phyloP scores from a whole-genome alignment of 495 filamentous ascomycete species.

The Penicillium argentinense region DNA sequence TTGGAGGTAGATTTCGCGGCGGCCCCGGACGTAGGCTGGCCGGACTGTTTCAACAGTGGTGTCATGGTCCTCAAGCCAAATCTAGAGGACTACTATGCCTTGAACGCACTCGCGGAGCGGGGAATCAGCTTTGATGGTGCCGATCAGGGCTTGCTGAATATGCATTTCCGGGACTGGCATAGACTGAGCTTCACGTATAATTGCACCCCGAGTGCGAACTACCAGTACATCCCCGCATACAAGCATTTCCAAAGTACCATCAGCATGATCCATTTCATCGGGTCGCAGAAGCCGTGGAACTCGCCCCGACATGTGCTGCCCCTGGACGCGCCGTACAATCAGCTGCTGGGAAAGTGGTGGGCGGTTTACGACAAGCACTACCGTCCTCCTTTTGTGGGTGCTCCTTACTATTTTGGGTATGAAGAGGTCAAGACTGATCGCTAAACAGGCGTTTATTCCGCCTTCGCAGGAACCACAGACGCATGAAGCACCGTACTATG shows the following conservation, averaged over 20 bases:
- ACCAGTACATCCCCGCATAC: constrained; percentile 95
- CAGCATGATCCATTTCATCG: constrained; percentile 91
- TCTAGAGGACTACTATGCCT: constrained; percentile 80
- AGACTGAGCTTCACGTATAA: constrained; percentile 95
- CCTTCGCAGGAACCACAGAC: neutral
- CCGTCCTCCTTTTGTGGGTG: constrained; percentile 38
- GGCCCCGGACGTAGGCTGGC: constrained; percentile 96
- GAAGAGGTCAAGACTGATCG: constrained; percentile 13
- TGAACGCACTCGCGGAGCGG: constrained; percentile 76
- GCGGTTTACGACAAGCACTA: constrained; percentile 87
- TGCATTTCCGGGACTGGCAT: constrained; percentile 87
- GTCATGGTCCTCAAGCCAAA: constrained; percentile 89
- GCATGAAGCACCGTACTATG: neutral
- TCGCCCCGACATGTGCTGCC: constrained; percentile 61
- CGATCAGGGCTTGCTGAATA: constrained; percentile 94
- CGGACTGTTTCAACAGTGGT: constrained; percentile 96
- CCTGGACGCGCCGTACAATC: constrained; percentile 66
- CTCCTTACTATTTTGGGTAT: neutral
- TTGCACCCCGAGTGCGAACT: constrained; percentile 89
- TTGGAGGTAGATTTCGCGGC: constrained; percentile 78
- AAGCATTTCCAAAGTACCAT: constrained; percentile 86
- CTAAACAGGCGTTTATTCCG: constrained; percentile 15
- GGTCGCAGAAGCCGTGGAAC: constrained; percentile 84
- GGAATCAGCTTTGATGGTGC: constrained; percentile 96
- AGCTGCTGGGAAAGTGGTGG: constrained; percentile 86